A percentile compares a stretch with the other conserved stretches of the same genome.
These are phyloP conservation scores for Daldinia concentrica DNA, from an alignment of 495 filamentous ascomycete species.

Conservation along the genomic window DNA sequence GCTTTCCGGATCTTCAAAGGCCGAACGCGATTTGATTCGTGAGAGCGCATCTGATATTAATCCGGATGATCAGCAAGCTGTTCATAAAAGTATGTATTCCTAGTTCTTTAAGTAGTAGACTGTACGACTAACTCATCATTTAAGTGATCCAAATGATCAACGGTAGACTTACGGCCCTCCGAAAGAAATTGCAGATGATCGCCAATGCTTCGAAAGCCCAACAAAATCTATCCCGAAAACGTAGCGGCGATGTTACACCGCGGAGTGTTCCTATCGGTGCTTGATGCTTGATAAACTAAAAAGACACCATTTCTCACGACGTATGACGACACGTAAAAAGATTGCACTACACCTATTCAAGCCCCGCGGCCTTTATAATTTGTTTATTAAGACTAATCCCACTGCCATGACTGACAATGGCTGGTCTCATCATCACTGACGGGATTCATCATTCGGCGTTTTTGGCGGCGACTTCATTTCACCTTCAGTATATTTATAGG, in stretches of 20 bases:
- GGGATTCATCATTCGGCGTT: slow-evolving; percentile 44
- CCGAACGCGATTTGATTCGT: slow-evolving; percentile 53
- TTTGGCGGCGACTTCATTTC: slow-evolving; percentile 24
- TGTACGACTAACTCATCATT: slow-evolving; percentile 23
- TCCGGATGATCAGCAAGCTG: slow-evolving; percentile 74
- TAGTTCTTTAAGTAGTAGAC: neutral
- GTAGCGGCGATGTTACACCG: slow-evolving; percentile 57
- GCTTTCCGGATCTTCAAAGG: slow-evolving; percentile 49
- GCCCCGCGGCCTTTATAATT: slow-evolving; percentile 47
- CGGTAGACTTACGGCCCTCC: slow-evolving; percentile 50
- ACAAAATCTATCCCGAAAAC: slow-evolving; percentile 47
- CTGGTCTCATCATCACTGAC: slow-evolving; percentile 14
- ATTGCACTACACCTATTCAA: slow-evolving; percentile 44
- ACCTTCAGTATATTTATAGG: slow-evolving; percentile 25
- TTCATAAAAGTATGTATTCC: slow-evolving; percentile 68
- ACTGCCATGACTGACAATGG: slow-evolving; percentile 9
- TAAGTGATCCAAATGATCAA: slow-evolving; percentile 60
- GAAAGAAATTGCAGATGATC: slow-evolving; percentile 57
- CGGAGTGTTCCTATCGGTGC: slow-evolving; percentile 52
- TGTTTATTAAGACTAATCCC: slow-evolving; percentile 31
- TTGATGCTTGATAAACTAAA: slow-evolving; percentile 46
- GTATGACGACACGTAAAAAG: slow-evolving; percentile 50
- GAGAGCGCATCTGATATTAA: slow-evolving; percentile 68
- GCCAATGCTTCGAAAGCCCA: slow-evolving; percentile 53
- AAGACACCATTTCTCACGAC: slow-evolving; percentile 39